A percentile compares a stretch with the other conserved stretches of the same genome.
phyloP scores from a whole-genome alignment of 768 basidiomycete species.

The Macrolepiota dolichaula region DNA sequence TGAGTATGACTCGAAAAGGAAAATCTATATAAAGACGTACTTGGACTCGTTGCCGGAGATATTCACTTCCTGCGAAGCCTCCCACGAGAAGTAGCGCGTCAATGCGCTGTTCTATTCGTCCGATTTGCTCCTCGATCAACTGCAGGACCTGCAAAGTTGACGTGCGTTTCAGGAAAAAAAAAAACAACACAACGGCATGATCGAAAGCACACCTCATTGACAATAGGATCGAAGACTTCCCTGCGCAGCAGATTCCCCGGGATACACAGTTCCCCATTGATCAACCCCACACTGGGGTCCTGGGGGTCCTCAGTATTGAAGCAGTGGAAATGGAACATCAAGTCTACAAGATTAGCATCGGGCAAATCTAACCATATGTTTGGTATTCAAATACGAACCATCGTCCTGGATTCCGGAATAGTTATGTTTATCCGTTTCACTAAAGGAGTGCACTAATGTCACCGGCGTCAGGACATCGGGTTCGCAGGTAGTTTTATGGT shows the following conservation, averaged over 20 bases:
- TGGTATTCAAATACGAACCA: slow-evolving; percentile 37
- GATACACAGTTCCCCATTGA: slow-evolving; percentile 82
- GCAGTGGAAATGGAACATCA: slow-evolving; percentile 85
- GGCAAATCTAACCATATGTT: slow-evolving; percentile 2
- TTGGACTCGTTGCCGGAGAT: slow-evolving; percentile 77
- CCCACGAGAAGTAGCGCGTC: slow-evolving; percentile 88
- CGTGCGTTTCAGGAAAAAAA: background rate
- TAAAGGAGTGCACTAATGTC: slow-evolving; percentile 72
- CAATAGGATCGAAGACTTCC: slow-evolving; percentile 90
- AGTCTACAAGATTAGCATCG: slow-evolving; percentile 41
- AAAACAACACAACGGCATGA: background rate
- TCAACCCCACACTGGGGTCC: slow-evolving; percentile 74
- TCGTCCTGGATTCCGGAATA: slow-evolving; percentile 76
- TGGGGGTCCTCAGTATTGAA: slow-evolving; percentile 85
- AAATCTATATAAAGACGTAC: slow-evolving; percentile 33
- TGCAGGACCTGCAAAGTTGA: slow-evolving; percentile 55
- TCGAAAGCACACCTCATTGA: slow-evolving; percentile 56
- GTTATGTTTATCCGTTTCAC: slow-evolving; percentile 82
- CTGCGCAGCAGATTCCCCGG: slow-evolving; percentile 75
- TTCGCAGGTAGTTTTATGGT: background rate
- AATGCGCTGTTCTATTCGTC: slow-evolving; percentile 63
- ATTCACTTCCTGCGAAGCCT: slow-evolving; percentile 85
- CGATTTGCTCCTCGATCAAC: slow-evolving; percentile 74
- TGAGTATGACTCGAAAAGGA: background rate
- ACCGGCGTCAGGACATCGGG: slow-evolving; percentile 7